Conservation (phyloP, 1,284 basidiomycete genomes). For the Fomes fomentarius region DNA sequence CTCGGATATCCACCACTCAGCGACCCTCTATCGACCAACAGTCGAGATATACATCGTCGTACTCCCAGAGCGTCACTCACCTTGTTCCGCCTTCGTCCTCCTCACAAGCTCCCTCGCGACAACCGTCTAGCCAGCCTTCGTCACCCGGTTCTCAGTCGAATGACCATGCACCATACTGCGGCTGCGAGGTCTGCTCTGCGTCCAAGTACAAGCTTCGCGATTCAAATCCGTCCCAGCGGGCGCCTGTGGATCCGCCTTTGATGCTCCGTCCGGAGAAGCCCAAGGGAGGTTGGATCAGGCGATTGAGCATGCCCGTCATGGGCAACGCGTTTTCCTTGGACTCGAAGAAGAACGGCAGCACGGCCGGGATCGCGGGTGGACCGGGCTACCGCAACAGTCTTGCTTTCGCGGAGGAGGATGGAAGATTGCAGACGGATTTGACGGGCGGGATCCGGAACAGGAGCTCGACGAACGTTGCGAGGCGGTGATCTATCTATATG, state of each 20-base stretch:
- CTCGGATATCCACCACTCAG: constrained; percentile 16
- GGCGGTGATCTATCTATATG: constrained; percentile 22
- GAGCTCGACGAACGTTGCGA: constrained; percentile 31
- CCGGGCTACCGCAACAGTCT: constrained; percentile 30
- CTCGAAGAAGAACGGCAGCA: too few relatives aligned
- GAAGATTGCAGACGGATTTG: constrained; percentile 26
- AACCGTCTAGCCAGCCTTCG: constrained; percentile 28
- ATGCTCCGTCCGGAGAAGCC: constrained; percentile 55
- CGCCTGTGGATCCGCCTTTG: constrained; percentile 46
- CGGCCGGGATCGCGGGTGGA: too few relatives aligned
- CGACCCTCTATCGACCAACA: constrained; percentile 21
- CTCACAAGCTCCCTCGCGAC: constrained; percentile 17
- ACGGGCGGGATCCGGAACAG: constrained; percentile 29
- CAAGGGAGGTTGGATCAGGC: constrained; percentile 68
- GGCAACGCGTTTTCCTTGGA: constrained; percentile 54
- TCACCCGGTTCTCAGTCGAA: constrained; percentile 32
- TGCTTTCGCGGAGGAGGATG: constrained; percentile 31
- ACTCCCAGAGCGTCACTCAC: constrained; percentile 51
- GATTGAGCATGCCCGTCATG: constrained; percentile 75
- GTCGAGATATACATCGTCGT: constrained; percentile 23
- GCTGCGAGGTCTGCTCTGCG: constrained; percentile 61
- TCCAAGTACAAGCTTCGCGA: constrained; percentile 46
- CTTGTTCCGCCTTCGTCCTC: constrained; percentile 42
- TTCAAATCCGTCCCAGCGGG: constrained; percentile 35
- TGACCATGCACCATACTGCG: constrained; percentile 60